A percentile compares a stretch with the other conserved stretches of the same genome.
These are phyloP conservation scores for Alternaria atra DNA, from an alignment of 2,329 filamentous ascomycete genomes.

Conservation along the genomic window DNA sequence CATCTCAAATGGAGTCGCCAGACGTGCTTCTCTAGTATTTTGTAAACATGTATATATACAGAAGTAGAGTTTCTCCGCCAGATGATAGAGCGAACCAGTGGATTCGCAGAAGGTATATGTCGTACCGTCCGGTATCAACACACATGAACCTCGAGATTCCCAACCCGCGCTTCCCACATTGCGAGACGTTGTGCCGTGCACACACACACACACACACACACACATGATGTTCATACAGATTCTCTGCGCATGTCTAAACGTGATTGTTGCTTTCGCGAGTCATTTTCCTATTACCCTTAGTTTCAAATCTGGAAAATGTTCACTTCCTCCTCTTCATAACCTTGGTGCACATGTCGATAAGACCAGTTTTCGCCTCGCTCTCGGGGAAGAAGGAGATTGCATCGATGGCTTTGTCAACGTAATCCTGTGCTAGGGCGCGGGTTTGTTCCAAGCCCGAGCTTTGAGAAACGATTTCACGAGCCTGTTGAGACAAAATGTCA, in stretches of 20 bases:
- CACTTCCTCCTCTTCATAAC: conserved; percentile 89
- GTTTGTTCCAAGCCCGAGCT: conserved; percentile 94
- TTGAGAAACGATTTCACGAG: conserved; percentile 81
- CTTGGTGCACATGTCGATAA: conserved; percentile 94
- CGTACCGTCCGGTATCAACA: not conserved
- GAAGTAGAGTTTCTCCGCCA: conserved; percentile 1
- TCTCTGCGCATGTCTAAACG: not conserved
- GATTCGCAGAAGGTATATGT: not conserved
- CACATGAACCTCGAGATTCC: not conserved
- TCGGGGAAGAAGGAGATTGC: conserved; percentile 87
- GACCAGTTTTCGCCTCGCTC: conserved; percentile 91
- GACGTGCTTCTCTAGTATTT: not conserved
- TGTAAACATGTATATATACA: conserved; percentile 7
- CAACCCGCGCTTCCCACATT: not conserved
- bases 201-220: not conserved
- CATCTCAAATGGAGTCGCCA: too few species aligned
- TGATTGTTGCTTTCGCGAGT: not conserved
- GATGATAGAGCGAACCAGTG: not conserved
- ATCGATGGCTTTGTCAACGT: conserved; percentile 84
- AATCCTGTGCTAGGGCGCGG: conserved; percentile 86
- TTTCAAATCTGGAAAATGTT: not conserved
- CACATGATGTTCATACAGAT: not conserved
- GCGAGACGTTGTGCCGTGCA: not conserved
- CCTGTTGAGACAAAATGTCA: conserved; percentile 62
- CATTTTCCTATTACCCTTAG: not conserved